Percentiles rank a stretch among this genome's conserved stretches.
These are phyloP conservation scores for Blastocystis sp. DNA, from an alignment of 352 stramenopile genomes.

Conservation along the genomic window DNA sequence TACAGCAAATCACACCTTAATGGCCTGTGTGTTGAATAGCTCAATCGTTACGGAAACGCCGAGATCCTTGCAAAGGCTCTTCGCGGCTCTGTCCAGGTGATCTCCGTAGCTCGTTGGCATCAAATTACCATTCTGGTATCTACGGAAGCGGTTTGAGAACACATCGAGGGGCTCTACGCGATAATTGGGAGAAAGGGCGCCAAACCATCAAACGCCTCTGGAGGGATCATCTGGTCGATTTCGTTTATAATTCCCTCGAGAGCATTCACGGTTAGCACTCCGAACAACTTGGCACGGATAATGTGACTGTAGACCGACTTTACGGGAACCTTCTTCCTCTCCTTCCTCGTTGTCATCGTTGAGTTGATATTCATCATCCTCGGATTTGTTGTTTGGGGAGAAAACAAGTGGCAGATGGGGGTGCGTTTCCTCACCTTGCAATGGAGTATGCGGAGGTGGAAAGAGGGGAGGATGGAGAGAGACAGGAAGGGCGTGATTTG, in stretches of 20 bases:
- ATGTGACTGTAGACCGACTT: slow-evolving; percentile 62
- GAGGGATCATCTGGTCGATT: slow-evolving; percentile 52
- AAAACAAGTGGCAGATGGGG: too few species aligned
- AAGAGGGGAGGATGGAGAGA: too few species aligned
- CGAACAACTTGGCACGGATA: slow-evolving; percentile 59
- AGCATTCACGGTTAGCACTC: slow-evolving; percentile 67
- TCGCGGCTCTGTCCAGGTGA: slow-evolving; percentile 56
- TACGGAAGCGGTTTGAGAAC: slow-evolving; percentile 46
- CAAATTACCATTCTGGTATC: slow-evolving; percentile 63
- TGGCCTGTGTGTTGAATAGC: slow-evolving; percentile 67
- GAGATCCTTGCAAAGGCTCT: slow-evolving; percentile 69
- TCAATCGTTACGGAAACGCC: slow-evolving; percentile 51
- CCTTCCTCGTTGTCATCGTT: slow-evolving; percentile 27
- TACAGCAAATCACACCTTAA: slow-evolving; percentile 27
- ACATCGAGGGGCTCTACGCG: slow-evolving; percentile 50
- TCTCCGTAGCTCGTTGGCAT: slow-evolving; percentile 66
- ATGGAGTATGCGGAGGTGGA: too few species aligned
- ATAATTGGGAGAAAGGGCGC: neutral
- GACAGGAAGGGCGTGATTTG: too few species aligned
- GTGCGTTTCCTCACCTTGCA: too few species aligned
- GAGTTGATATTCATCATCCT: neutral
- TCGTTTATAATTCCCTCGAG: slow-evolving; percentile 67
- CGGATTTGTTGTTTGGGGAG: too few species aligned
- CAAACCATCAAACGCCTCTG: slow-evolving; percentile 38
- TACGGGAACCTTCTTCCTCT: slow-evolving; percentile 66